These are phyloP conservation scores for Tardiomyces blankii DNA, from an alignment of 1,139 yeast species.

Conservation along the genomic window DNA sequence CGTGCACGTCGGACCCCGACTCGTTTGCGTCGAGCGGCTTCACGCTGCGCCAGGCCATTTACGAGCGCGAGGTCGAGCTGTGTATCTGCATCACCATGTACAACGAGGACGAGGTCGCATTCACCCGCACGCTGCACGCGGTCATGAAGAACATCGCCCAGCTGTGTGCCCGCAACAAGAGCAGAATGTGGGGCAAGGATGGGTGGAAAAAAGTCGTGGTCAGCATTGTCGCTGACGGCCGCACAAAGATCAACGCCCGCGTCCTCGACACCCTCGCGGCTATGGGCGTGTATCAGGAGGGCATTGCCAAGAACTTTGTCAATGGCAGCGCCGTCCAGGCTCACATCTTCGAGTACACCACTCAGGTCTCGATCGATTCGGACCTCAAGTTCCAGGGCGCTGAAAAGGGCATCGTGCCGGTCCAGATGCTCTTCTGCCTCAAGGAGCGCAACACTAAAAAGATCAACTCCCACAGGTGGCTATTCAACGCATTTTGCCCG, in stretches of 20 bases:
- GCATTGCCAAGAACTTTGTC: constrained; percentile 87
- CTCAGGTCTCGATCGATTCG: constrained; percentile 78
- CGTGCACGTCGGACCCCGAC: constrained; percentile 85
- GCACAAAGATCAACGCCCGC: constrained; percentile 73
- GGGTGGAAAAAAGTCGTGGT: constrained; percentile 96
- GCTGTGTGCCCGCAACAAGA: constrained; percentile 65
- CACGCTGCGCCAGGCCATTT: constrained; percentile 71
- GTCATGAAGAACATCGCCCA: constrained; percentile 89
- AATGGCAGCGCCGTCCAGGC: constrained; percentile 85
- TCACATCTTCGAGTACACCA: constrained; percentile 87
- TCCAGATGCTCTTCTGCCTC: constrained; percentile 79
- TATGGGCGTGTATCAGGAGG: constrained; percentile 93
- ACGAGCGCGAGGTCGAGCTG: constrained; percentile 80
- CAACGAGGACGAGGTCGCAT: constrained; percentile 80
- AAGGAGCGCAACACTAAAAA: constrained; percentile 84
- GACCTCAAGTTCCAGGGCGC: constrained; percentile 71
- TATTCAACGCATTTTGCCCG: constrained; percentile 88
- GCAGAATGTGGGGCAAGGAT: constrained; percentile 87
- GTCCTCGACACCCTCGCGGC: constrained; percentile 82
- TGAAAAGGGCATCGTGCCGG: constrained; percentile 82
- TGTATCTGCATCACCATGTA: constrained; percentile 92
- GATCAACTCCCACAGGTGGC: constrained; percentile 92
- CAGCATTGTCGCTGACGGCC: constrained; percentile 83
- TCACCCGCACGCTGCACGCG: constrained; percentile 88
- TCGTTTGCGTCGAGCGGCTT: constrained; percentile 73